Base-by-base conservation (phyloP, 768 basidiomycete species). In the Trametes sanguinea region DNA sequence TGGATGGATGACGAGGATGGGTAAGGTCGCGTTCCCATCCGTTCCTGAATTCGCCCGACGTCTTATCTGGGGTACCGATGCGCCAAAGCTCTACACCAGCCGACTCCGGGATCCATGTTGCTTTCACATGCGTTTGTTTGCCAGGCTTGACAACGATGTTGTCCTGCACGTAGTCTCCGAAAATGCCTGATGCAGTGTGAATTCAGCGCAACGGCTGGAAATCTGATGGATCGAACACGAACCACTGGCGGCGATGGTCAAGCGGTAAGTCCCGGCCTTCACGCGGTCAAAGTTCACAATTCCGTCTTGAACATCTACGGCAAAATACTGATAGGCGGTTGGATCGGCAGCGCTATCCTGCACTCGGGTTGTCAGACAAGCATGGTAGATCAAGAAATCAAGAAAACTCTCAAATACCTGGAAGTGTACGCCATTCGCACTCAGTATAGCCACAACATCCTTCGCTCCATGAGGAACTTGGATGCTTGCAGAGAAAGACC, bases 321-420 rank as follows among this genome's bases (percentile, higher is more conserved):
- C 68, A 71, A 71, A 73, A 57, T 73, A 73, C 48, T 73, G 72
- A 47, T 69, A 72, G 11, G 69, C 68, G 3, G 51, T 54, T 1
- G 64, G 52, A 39, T 67, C 68, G 14, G 52, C 48, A 0, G 69
- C 69, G 48, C 65, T 72, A 39, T 70, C 69, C 68, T 73, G 56
- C 29, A 35, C 6, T 22, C 22, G 22, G 22, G 22, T 22, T 22
- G 22, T 22, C 22, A 22, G 22, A 22, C 22, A 22, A 22, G 22
- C 22, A 22, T 22, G 22, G 22, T 22, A 22, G 22, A 22, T 22
- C 22, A 22, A 22, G 22, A 22, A 22, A 22, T 1, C 1, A 22
- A 22, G 22, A 22, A 4, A 17, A 0, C n/a, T 4, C 44, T 6
- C 17, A 4, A 57, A 27, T 27, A 68, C 66, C 61, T 66, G 65